Percentiles rank a stretch among this genome's conserved stretches.
Conservation (phyloP, 164 flowering plant genomes). For the Annona squamosa region DNA sequence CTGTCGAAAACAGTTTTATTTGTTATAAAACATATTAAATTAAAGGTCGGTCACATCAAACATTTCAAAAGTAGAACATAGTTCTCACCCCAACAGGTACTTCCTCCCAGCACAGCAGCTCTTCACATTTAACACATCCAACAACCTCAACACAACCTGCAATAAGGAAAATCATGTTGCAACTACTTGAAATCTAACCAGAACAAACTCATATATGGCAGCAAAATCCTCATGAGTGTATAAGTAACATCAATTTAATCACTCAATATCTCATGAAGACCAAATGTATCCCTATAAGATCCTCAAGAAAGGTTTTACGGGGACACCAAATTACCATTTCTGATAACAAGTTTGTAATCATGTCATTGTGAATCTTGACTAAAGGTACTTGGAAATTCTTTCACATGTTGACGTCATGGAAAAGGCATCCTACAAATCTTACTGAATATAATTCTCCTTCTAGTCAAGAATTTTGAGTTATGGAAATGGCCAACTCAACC, state of each 20-base stretch:
- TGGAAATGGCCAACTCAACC: no score
- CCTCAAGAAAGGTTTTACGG: not conserved
- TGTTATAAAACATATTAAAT: not conserved
- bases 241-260: no score
- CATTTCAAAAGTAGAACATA: not conserved
- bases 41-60: not conserved
- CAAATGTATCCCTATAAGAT: not conserved
- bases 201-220: not conserved
- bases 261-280: no score
- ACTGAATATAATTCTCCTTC: no score
- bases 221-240: not conserved
- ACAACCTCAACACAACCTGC: constrained; percentile 85
- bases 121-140: constrained; percentile 75
- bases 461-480: no score
- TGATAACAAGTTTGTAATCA: no score
- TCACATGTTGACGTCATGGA: no score
- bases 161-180: constrained; percentile 3
- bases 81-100: constrained; percentile 68
- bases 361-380: no score
- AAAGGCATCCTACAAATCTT: no score
- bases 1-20: constrained; percentile 23
- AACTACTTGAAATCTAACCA: not conserved
- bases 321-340: no score
- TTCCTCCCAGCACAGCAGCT: constrained; percentile 61
- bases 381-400: no score